Percentiles rank a stretch among this genome's conserved stretches.
These are phyloP conservation scores for Globisporangium apiculatum DNA, from an alignment of 352 stramenopile species.

Conservation along the genomic window DNA sequence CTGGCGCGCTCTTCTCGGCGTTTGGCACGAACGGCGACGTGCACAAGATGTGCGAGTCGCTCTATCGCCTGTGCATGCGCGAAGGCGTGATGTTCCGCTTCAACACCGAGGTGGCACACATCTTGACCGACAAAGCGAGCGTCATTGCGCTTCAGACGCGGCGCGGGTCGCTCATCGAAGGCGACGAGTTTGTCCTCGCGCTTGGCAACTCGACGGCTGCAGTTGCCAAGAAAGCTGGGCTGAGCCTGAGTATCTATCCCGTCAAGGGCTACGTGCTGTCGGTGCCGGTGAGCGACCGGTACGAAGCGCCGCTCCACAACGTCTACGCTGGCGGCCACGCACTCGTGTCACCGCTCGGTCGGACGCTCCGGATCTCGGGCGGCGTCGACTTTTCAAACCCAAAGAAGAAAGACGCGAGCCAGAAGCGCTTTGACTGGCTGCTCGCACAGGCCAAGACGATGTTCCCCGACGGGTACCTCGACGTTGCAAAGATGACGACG, in stretches of 20 bases:
- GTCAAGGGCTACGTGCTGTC: constrained; percentile 86
- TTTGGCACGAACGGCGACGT: constrained; percentile 84
- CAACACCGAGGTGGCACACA: constrained; percentile 74
- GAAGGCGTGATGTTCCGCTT: constrained; percentile 88
- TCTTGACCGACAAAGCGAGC: constrained; percentile 65
- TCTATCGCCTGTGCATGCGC: constrained; percentile 71
- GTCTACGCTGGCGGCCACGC: constrained; percentile 75
- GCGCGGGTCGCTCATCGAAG: constrained; percentile 78
- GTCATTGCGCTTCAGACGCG: constrained; percentile 78
- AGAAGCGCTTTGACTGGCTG: constrained; percentile 76
- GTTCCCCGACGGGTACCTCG: constrained; percentile 77
- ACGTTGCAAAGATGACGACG: constrained; percentile 67
- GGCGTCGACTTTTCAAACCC: constrained; percentile 77
- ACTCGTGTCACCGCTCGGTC: constrained; percentile 68
- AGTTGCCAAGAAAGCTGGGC: constrained; percentile 53
- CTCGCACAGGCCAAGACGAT: constrained; percentile 65
- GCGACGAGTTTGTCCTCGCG: constrained; percentile 81
- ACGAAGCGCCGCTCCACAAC: constrained; percentile 66
- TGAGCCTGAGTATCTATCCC: constrained; percentile 79
- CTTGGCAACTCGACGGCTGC: constrained; percentile 70
- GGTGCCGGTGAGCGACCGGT: constrained; percentile 57
- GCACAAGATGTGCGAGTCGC: constrained; percentile 84
- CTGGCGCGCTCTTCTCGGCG: constrained; percentile 67
- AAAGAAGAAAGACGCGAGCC: constrained; percentile 43
- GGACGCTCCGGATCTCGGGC: constrained; percentile 66